Evolutionary conservation across 257 asterid species (phyloP).

Genomic region (Nicotiana otophora): DNA sequence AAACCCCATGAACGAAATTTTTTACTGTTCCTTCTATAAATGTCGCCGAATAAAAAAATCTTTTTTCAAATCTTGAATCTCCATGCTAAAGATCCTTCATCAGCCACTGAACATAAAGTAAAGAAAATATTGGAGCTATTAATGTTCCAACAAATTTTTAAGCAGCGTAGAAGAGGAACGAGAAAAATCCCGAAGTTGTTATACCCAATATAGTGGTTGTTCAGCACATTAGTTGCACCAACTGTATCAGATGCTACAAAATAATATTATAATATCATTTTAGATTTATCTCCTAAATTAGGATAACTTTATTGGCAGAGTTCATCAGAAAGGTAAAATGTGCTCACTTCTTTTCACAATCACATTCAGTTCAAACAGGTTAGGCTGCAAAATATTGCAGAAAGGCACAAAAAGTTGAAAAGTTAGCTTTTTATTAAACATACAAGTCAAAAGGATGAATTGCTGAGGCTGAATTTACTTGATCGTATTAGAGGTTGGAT

Average conservation of each 20-base stretch:
- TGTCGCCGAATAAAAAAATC: no score
- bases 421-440: neutral
- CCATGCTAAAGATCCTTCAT: no score
- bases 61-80: no score
- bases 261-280: neutral
- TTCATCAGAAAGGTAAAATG: neutral
- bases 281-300: neutral
- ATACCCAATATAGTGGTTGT: neutral
- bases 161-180: neutral
- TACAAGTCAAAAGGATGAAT: neutral
- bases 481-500: neutral
- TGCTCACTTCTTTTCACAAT: neutral
- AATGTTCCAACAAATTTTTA: neutral
- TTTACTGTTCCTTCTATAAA: no score
- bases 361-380: neutral
- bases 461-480: neutral
- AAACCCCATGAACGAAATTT: no score
- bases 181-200: neutral
- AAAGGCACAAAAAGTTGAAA: neutral
- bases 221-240: neutral
- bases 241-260: neutral
- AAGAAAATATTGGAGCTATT: neutral
- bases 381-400: neutral
- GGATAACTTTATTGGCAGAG: neutral
- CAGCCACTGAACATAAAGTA: neutral